These are phyloP conservation scores for Cryoendolithus antarcticus DNA, from an alignment of 2,329 filamentous ascomycete species.

Conservation along the genomic window DNA sequence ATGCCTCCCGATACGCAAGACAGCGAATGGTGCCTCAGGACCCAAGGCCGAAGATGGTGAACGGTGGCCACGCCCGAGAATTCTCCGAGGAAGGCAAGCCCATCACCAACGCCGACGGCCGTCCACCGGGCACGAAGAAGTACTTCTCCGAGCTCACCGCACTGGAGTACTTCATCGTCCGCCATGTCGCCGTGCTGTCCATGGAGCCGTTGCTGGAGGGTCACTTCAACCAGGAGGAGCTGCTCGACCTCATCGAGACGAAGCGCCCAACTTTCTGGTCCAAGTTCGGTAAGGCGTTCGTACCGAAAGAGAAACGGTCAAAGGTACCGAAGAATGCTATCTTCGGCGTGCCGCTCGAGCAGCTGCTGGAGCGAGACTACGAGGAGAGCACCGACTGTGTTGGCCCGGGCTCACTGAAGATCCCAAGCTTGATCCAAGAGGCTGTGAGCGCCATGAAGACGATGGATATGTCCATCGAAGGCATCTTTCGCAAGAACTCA, in stretches of 20 bases:
- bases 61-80: constrained; percentile 59
- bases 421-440: constrained; percentile 92
- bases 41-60: constrained; percentile 55
- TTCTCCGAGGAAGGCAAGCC: constrained; percentile 41
- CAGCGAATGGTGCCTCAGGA: constrained; percentile 55
- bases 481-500: constrained; percentile 97
- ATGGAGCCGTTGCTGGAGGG: constrained; percentile 87
- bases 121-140: constrained; percentile 52
- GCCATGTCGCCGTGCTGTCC: constrained; percentile 84
- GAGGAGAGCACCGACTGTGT: constrained; percentile 97
- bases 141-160: constrained; percentile 96
- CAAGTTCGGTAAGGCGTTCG: constrained; percentile 88
- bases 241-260: constrained; percentile 84
- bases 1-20: constrained; percentile 63
- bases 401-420: constrained; percentile 76
- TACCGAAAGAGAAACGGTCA: constrained; percentile 52
- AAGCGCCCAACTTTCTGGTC: constrained; percentile 95
- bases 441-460: constrained; percentile 89
- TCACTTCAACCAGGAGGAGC: constrained; percentile 85
- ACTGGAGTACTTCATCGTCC: constrained; percentile 92
- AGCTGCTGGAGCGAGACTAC: constrained; percentile 82
- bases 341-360: constrained; percentile 79
- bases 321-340: constrained; percentile 80
- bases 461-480: constrained; percentile 98
- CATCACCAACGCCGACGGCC: constrained; percentile 13